Percentiles rank a stretch among this genome's conserved stretches.
Conservation (phyloP, 495 filamentous ascomycete species). For the Tuber magnatum region DNA sequence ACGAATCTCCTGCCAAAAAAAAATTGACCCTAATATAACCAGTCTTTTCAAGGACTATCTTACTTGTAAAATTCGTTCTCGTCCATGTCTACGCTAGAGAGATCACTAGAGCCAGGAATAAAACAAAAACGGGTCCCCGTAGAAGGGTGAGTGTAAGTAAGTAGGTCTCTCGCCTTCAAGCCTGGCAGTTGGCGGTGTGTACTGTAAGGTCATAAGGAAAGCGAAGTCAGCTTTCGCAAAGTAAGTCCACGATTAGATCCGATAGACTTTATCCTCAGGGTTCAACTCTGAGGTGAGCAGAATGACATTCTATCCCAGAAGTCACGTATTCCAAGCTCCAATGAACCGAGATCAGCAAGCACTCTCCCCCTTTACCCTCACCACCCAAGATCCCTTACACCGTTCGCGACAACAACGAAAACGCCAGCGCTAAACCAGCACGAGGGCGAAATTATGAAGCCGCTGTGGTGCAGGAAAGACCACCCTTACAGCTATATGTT, state of each 20-base stretch:
- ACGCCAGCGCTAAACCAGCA: background rate
- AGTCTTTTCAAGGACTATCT: background rate
- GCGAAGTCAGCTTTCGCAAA: background rate
- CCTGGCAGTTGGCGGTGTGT: background rate
- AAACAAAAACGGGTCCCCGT: background rate
- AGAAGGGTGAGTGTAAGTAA: too few species aligned
- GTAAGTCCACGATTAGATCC: background rate
- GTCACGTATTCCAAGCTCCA: background rate
- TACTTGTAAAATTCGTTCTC: background rate
- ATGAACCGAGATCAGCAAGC: background rate
- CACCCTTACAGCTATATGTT: background rate
- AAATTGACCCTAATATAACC: background rate
- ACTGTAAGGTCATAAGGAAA: background rate
- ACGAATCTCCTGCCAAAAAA: background rate
- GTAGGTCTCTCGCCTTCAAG: background rate
- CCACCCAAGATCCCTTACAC: background rate
- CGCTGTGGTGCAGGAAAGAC: background rate
- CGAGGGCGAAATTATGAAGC: background rate
- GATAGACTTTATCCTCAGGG: background rate
- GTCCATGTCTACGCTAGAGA: too few species aligned
- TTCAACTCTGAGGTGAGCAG: background rate
- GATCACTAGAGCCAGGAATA: background rate
- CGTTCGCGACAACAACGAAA: background rate
- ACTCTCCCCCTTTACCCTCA: background rate
- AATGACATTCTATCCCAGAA: background rate